These are phyloP conservation scores for Hygrophorus russula DNA, from an alignment of 768 basidiomycete species.

Conservation along the genomic window DNA sequence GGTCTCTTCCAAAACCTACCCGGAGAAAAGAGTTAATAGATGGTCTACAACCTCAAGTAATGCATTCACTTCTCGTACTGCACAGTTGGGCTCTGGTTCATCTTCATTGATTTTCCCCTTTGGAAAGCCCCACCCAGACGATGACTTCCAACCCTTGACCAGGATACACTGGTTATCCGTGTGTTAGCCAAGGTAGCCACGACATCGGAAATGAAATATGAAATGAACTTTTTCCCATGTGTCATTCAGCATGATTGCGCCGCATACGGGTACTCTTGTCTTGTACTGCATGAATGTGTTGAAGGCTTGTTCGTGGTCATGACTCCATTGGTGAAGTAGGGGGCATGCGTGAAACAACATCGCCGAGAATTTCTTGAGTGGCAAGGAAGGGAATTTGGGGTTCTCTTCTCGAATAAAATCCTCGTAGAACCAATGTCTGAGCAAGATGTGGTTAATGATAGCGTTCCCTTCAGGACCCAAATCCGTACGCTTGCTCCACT, in stretches of 20 bases:
- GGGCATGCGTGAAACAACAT: slow-evolving; percentile 84
- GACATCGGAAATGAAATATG: slow-evolving; percentile 7
- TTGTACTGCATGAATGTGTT: slow-evolving; percentile 93
- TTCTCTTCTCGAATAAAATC: slow-evolving; percentile 94
- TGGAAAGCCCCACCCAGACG: slow-evolving; percentile 97
- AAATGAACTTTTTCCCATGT: slow-evolving; percentile 79
- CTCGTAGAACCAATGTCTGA: slow-evolving; percentile 99
- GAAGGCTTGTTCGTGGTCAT: slow-evolving; percentile 80
- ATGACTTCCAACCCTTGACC: slow-evolving; percentile 96
- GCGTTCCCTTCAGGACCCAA: slow-evolving; percentile 7
- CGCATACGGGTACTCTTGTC: slow-evolving; percentile 93
- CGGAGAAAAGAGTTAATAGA: slow-evolving; percentile 4
- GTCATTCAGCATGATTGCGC: slow-evolving; percentile 90
- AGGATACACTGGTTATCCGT: slow-evolving; percentile 64
- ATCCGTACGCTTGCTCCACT: slow-evolving; percentile 92
- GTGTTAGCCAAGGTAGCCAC: background rate
- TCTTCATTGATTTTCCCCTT: slow-evolving; percentile 99
- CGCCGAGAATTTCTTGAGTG: slow-evolving; percentile 87
- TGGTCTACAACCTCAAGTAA: background rate
- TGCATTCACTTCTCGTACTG: slow-evolving; percentile 69
- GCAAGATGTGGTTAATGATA: slow-evolving; percentile 8
- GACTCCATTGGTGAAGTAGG: slow-evolving; percentile 68
- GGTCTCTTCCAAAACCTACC: slow-evolving; percentile 90
- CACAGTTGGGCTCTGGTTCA: slow-evolving; percentile 76
- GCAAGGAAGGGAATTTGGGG: slow-evolving; percentile 74